Evolutionary conservation across 176 grass and related monocot species (phyloP).

Genomic region (Rhynchospora pubera): DNA sequence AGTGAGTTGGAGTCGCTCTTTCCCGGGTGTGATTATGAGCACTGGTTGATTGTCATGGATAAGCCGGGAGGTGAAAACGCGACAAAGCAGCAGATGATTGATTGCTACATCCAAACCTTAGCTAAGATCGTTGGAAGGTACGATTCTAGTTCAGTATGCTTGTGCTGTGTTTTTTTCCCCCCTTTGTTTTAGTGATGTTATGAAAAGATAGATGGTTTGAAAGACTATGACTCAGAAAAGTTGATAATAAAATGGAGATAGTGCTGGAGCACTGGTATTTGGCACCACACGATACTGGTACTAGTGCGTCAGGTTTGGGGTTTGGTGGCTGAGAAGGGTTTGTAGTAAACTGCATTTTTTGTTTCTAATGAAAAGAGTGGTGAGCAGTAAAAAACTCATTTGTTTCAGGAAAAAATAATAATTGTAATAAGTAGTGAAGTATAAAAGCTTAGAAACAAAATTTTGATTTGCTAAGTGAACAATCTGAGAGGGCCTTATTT

Average conservation of each 20-base stretch:
- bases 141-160: neutral
- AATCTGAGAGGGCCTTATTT: neutral
- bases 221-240: no score
- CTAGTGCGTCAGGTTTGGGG: no score
- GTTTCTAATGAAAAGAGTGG: neutral
- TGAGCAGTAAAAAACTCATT: neutral
- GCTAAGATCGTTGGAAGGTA: slow-evolving; percentile 73
- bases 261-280: no score
- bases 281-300: no score
- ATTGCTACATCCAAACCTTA: slow-evolving; percentile 68
- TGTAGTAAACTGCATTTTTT: neutral
- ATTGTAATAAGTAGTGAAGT: neutral
- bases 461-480: neutral
- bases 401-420: no score
- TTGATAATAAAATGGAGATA: no score
- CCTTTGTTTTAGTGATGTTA: neutral
- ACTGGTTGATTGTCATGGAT: slow-evolving; percentile 91
- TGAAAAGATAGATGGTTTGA: neutral
- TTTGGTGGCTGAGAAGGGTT: no score
- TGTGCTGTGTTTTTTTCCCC: neutral
- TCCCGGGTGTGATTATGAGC: slow-evolving; percentile 73
- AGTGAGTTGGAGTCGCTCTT: slow-evolving; percentile 60
- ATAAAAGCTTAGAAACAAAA: neutral
- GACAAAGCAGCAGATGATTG: slow-evolving; percentile 73
- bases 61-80: slow-evolving; percentile 55